Base-by-base conservation (phyloP, 257 asterid genomes). In the Solanum sejunctum region DNA sequence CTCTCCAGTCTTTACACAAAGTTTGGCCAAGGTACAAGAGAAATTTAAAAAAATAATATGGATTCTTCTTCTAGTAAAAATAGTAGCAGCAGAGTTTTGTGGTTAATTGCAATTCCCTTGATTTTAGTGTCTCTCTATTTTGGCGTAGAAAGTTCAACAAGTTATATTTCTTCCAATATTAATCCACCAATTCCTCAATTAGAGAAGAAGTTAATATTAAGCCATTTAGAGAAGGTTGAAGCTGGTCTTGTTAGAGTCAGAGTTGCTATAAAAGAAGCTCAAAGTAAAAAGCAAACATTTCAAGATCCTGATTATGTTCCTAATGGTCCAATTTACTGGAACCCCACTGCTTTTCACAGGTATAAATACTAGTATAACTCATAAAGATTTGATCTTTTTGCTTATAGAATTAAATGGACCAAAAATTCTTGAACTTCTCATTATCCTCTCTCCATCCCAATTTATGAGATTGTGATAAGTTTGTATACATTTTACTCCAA, bases 231-330 rank as follows among this genome's bases (percentile, higher is more conserved):
- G 39, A 89, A 75, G 85, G 85, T 91, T 21, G 96, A 93, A 86
- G 94, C 89, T 52, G 85, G 89, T 43, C 85, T 93, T 23, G 89
- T 92, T 7, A 86, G 78, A 86, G 92, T 91, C 17, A 89, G 96
- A 88, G 85, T 85, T 20, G 78, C 85, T 28, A 89, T 93, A 52
- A 90, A 80, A 41, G 89, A 89, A 56, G 77, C 87, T 43, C 90
- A 32, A 23, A 87, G 41, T 54, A 84, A 85, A 81, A 91, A 90
- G 4, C 85, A 83, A 60, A 85, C 90, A 11, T 81, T 91, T 1
- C 85, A 70, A 36, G 94, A 93, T 79, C 89, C 92, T 1, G 93
- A 91, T 3, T 93, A 89, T 49, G 89, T 90, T 15, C 96, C 94
- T 2, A 86, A 55, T 6, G 94, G 90, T 21, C 83, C 88, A 6